Evolutionary conservation across 2,329 filamentous ascomycete species (phyloP), one percentile per base, ranked within the genome.

Genomic region (Alternaria panax): DNA sequence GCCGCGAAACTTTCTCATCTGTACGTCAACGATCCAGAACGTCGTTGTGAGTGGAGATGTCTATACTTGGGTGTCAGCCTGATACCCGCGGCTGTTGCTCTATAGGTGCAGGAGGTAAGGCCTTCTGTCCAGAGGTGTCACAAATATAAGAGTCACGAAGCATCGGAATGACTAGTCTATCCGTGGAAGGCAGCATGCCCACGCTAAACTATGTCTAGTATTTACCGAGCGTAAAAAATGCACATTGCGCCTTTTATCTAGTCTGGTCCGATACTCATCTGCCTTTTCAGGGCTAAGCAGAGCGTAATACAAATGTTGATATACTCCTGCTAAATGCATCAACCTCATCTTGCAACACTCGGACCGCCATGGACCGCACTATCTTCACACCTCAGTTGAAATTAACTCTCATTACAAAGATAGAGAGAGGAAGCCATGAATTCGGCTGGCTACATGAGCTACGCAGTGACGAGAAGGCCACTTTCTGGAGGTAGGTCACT

Each of bases 391-490:
- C 72, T 12, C 67, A 70, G 25, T 61, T 78, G 14, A 70, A 75
- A 38, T 59, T 78, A 48, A 76, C 71, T 14, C 66, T 75, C 14
- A 25, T 78, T 25, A 68, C 65, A 20, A 69, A 58, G 32, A 68
- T 68, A 11, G 72, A 73, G 24, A 57, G 59, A 54, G 73, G 70
- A 48, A 75, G 73, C 61, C 60, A 62, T 20, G 76, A 77, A 51
- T 51, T 77, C n/a, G 65, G 66, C n/a, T 77, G 75, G 74, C 25
- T 75, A n/a, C 74, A 78, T 52, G 62, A 71, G 57, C 16, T 78
- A 14, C 62, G 68, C 22, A 78, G 70, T 43, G 55, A 78, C 51
- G 65, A 72, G 53, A 62, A 74, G 25, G 47, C 66, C 27, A 72
- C 66, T 27, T 67, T 59, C 56, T 77, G 75, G 74, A 78, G 73